A percentile compares a stretch with the other conserved stretches of the same genome.
phyloP scores from a whole-genome alignment of 164 flowering plant genomes.

The Tetrastigma voinierianum region DNA sequence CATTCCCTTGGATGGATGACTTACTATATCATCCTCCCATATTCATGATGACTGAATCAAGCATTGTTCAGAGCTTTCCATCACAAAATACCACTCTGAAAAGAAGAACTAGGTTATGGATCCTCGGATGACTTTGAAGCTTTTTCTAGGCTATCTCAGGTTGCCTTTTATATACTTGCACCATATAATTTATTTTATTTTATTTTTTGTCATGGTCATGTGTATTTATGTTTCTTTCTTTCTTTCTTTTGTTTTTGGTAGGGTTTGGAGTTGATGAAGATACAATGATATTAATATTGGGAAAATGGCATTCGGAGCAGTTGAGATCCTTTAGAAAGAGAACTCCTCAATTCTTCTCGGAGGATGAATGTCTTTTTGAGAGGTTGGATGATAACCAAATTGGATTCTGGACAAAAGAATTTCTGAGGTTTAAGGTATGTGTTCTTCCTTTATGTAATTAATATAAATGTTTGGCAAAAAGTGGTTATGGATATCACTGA shows the following conservation, averaged over 20 bases:
- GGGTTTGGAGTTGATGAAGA: conserved; percentile 86
- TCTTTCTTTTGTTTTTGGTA: conserved; percentile 11
- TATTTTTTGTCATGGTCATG: no score
- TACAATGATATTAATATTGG: conserved; percentile 42
- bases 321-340: conserved; percentile 47
- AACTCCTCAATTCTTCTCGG: conserved; percentile 36
- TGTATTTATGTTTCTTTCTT: background rate
- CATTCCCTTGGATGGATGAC: no score
- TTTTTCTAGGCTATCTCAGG: conserved; percentile 65
- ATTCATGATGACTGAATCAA: no score
- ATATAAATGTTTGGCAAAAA: background rate
- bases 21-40: no score
- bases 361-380: conserved; percentile 66
- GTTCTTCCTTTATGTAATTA: background rate
- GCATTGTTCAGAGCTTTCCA: no score
- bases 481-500: no score
- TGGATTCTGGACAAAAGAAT: conserved; percentile 50
- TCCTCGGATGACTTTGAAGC: conserved; percentile 29
- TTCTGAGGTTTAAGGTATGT: conserved; percentile 65
- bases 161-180: conserved; percentile 12
- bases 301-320: conserved; percentile 60
- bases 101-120: conserved; percentile 23
- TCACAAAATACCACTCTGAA: no score
- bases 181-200: no score
- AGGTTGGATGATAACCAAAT: conserved; percentile 50